A percentile compares a stretch with the other conserved stretches of the same genome.
Evolutionary conservation across 495 filamentous ascomycete species (phyloP).

Genomic region (Massariosphaeria phaeospora): DNA sequence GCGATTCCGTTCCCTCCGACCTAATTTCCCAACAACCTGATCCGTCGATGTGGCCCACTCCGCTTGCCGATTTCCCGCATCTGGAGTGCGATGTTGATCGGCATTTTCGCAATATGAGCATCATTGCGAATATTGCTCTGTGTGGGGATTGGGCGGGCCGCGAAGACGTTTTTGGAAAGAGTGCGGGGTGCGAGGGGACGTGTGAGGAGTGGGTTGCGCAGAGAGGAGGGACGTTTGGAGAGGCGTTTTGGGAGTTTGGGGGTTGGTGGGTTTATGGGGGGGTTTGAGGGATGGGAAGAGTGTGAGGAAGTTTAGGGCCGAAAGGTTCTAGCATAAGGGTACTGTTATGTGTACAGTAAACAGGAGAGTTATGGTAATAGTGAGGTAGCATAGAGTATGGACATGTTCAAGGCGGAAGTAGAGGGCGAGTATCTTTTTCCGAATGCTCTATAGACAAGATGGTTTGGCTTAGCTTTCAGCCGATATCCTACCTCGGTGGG

Average conservation of each 20-base stretch:
- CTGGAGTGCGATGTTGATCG: slow-evolving; percentile 28
- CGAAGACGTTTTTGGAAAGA: slow-evolving; percentile 28
- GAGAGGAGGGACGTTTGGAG: slow-evolving; percentile 30
- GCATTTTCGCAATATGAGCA: slow-evolving; percentile 30
- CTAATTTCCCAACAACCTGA: slow-evolving; percentile 18
- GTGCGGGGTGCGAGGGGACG: slow-evolving; percentile 21
- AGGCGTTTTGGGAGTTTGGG: slow-evolving; percentile 47
- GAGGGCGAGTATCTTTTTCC: no score
- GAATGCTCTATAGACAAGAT: no score
- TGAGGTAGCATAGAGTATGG: no score
- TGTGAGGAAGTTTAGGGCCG: no score
- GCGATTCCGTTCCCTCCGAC: slow-evolving; percentile 26
- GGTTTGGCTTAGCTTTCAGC: no score
- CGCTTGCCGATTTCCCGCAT: slow-evolving; percentile 35
- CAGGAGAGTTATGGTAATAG: no score
- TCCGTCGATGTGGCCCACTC: slow-evolving; percentile 27
- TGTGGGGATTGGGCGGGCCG: slow-evolving; percentile 36
- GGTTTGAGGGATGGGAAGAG: neutral
- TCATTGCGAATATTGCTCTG: slow-evolving; percentile 35
- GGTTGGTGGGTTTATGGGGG: slow-evolving; percentile 38
- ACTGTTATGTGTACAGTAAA: neutral
- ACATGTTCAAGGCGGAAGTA: no score
- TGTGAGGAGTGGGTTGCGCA: slow-evolving; percentile 35
- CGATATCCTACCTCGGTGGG: no score
- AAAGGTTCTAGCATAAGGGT: neutral